phyloP scores from a whole-genome alignment of 2,329 filamentous ascomycete genomes.

The Fusarium illudens region DNA sequence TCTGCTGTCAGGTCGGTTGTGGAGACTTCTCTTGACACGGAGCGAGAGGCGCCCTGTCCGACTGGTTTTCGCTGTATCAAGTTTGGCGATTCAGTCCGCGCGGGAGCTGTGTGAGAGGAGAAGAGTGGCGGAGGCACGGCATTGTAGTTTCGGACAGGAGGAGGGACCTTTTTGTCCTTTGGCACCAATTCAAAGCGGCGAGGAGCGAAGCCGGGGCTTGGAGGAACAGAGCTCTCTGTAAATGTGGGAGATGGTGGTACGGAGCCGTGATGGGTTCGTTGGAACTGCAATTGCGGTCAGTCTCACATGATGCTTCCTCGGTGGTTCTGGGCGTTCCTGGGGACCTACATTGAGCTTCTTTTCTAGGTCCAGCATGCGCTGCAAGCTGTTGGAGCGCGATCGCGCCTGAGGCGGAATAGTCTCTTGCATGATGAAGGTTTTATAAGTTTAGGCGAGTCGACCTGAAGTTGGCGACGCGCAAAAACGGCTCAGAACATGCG shows the following conservation, averaged over 20 bases:
- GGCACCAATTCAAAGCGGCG: constrained; percentile 40
- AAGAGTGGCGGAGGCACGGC: constrained; percentile 34
- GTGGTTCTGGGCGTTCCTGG: neutral
- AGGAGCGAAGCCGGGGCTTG: constrained; percentile 32
- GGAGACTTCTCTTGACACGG: constrained; percentile 16
- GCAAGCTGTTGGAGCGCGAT: constrained; percentile 57
- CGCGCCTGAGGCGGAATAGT: constrained; percentile 29
- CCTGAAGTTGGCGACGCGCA: constrained; percentile 12
- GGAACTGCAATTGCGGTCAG: constrained; percentile 24
- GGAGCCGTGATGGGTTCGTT: constrained; percentile 28
- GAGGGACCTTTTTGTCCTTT: constrained; percentile 37
- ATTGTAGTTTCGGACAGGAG: constrained; percentile 39
- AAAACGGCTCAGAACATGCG: constrained; percentile 21
- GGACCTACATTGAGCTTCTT: constrained; percentile 64
- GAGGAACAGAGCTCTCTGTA: constrained; percentile 30
- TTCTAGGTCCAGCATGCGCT: constrained; percentile 68
- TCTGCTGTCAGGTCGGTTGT: constrained; percentile 23
- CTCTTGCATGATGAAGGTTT: constrained; percentile 27
- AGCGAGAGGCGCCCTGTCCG: constrained; percentile 1
- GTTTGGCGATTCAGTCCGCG: constrained; percentile 21
- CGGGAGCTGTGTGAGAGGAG: constrained; percentile 17
- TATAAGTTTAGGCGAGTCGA: constrained; percentile 23
- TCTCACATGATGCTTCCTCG: neutral
- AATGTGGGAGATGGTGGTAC: constrained; percentile 28
- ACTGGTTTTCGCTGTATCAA: constrained; percentile 32